Base-by-base conservation (phyloP, 176 grass and related monocot species). In the Carex littledalei region DNA sequence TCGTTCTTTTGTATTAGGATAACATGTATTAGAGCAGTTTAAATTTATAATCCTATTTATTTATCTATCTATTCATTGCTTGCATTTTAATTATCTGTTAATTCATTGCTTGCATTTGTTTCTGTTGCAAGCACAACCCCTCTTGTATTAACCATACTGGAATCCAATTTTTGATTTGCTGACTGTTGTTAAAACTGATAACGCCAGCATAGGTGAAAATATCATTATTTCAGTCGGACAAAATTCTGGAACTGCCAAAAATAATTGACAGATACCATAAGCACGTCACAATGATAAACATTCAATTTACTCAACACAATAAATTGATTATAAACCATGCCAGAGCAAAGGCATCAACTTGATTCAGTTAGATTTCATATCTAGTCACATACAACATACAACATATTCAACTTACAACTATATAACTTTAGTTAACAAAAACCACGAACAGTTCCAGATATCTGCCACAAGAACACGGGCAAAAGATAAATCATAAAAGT, bases 341-440 rank as follows among this genome's bases (percentile, higher is more conserved):
- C 12, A 29, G 26, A 29, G 26, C 1, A 29, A 21, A 50, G 47
- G 14, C 11, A 78, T 56, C 22, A 39, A 35, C 21, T 68, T 24
- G 20, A 67, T 83, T 83, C 5, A 83, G 63, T 83, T 83, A 83
- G 60, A 77, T 78, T 78, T 78, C 50, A 78, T 56, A 56, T 78
- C 6, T 78, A 54, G 73, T 78, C 21, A 17, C n/a, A n/a, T 26
- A 26, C 24, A 26, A 26, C 41, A 66, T 50, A 45, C 21, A 67
- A 53, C 31, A 26, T 26, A 26, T 26, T 26, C 24, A 26, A 1
- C 24, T 83, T 83, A 31, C 62, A 67, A 68, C 81, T 43, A 39
- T 66, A 68, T 50, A 83, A 83, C 54, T 75, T 34, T 50, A 83
- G 81, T 83, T 29, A 83, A 83, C 37, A 49, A 65, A 64, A 67